Evolutionary conservation across 192 early-diverging fungal species (phyloP).

Genomic region (Linnemannia schmuckeri): DNA sequence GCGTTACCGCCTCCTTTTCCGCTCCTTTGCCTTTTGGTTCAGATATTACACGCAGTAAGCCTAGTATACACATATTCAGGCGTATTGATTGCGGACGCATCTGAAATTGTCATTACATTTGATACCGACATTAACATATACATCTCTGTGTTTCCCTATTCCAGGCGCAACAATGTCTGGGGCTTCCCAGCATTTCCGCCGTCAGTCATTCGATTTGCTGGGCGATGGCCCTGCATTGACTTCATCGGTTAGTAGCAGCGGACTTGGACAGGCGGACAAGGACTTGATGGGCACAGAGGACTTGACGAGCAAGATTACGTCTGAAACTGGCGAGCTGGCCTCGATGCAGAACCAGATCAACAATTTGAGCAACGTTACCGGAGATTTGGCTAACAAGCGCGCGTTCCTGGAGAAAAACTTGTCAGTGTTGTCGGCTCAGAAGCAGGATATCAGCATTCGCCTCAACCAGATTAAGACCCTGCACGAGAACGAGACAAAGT

Average conservation of each 20-base stretch:
- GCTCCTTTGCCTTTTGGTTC: constrained; percentile 1
- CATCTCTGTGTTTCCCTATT: neutral
- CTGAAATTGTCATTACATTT: no score
- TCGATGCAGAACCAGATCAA: constrained; percentile 71
- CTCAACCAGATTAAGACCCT: constrained; percentile 67
- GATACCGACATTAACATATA: neutral
- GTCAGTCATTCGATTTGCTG: constrained; percentile 48
- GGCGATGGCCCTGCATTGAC: constrained; percentile 42
- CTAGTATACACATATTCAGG: neutral
- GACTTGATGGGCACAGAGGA: constrained; percentile 65
- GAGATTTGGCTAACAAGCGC: constrained; percentile 69
- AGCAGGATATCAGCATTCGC: constrained; percentile 71
- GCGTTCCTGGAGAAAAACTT: constrained; percentile 69
- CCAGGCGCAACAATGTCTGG: constrained; percentile 27
- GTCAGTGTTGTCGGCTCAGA: constrained; percentile 68
- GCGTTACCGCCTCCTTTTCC: constrained; percentile 6
- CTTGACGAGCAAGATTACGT: constrained; percentile 61
- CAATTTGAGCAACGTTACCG: constrained; percentile 62
- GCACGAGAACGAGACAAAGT: constrained; percentile 71
- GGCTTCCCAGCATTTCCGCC: constrained; percentile 23
- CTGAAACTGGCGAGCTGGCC: constrained; percentile 73
- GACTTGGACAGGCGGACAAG: constrained; percentile 22
- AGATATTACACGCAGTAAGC: neutral
- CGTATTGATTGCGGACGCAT: no score
- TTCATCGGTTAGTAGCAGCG: neutral